phyloP scores from a whole-genome alignment of 768 basidiomycete genomes.

The Rhodosporidiobolus sp. region DNA sequence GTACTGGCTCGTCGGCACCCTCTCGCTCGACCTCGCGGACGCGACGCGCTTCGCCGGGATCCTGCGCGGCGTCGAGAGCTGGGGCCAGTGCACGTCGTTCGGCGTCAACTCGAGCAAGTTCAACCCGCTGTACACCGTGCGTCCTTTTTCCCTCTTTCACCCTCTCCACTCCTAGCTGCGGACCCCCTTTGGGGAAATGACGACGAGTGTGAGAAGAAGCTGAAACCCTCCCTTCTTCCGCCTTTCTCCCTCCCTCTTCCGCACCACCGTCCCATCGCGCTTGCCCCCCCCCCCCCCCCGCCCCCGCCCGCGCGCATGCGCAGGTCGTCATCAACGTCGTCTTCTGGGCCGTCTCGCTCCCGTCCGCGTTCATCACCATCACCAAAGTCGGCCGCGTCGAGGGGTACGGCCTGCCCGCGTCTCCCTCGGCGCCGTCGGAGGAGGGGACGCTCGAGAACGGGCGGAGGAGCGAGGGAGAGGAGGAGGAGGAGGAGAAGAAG shows the following conservation, averaged over 20 bases:
- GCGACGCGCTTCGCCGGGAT: conserved; percentile 13
- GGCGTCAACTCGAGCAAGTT: conserved; percentile 3
- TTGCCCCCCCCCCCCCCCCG: no score
- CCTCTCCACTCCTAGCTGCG: background rate
- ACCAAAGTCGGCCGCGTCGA: background rate
- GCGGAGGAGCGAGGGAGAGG: no score
- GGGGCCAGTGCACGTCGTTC: conserved; percentile 12
- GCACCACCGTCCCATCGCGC: background rate
- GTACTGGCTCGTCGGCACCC: conserved; percentile 13
- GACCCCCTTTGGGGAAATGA: background rate
- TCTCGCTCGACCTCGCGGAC: conserved; percentile 1
- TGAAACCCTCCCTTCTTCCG: no score
- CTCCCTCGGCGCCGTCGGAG: no score
- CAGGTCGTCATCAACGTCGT: conserved; percentile 22
- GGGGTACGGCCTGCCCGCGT: background rate
- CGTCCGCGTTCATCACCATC: background rate
- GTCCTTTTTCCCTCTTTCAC: background rate
- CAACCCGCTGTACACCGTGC: background rate
- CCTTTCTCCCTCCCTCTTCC: background rate
- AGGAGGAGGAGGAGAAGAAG: no score
- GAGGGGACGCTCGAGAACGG: no score
- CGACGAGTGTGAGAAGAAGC: background rate
- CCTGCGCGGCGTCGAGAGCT: conserved; percentile 19
- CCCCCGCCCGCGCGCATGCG: no score
- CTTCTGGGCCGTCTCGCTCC: background rate